Evolutionary conservation across 257 asterid species (phyloP), one percentile per base, ranked within the genome.

Genomic region (Lavandula angustifolia): DNA sequence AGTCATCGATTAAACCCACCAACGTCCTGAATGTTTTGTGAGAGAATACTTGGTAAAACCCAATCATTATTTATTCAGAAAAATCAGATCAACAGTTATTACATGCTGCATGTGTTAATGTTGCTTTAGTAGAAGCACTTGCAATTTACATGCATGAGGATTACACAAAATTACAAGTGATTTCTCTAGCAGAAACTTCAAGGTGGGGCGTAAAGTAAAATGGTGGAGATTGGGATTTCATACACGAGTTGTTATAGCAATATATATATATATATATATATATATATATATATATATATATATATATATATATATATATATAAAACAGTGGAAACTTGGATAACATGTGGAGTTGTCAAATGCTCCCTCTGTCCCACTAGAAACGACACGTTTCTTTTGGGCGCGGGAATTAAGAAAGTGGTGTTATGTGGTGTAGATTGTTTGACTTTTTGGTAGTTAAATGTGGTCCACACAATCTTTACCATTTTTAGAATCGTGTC

Each of bases 11-110:
- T 55, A 91, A 62, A 62, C 96, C 98, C 67, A 85, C 94, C 87
- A 91, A 77, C 65, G 96, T 71, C 98, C 98, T 91, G 89, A 77
- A 80, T 75, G 69, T 54, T 79, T 67, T 54, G 54, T 60, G 72
- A 75, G 56, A 78, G 75, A 74, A 22, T 22, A 22, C 27, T 22
- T 22, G 27, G 27, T 22, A 22, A 22, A 22, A 22, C 27, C 27
- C 27, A 22, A 22, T 22, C 27, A 22, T 22, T 22, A 22, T 22
- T 75, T 71, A 75, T 79, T 42, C 44, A 54, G 66, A 60, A 54
- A 70, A 69, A 49, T 69, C 27, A 68, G 73, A 72, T 75, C 55
- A 57, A 58, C 57, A 61, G 9, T 54, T 40, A 22, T 66, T 58
- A 52, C 52, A 47, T 40, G 35, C 53, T 37, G 33, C 64, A 64